Base-by-base conservation (phyloP, 2,329 filamentous ascomycete species). In the Parastagonospora avenae region DNA sequence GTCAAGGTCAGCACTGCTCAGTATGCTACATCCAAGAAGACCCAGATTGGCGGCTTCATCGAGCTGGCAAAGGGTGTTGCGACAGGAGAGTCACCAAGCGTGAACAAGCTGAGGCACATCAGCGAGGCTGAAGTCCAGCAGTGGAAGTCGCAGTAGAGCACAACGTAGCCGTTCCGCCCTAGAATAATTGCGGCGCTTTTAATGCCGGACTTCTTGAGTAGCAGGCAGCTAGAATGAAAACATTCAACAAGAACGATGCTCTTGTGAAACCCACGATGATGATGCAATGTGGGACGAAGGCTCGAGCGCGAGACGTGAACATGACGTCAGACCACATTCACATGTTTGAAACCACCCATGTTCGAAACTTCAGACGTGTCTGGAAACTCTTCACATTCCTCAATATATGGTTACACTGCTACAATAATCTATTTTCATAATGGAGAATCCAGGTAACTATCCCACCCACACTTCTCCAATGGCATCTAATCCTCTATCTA, bases 31-130 rank as follows among this genome's bases (percentile, higher is more conserved):
- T 79, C 68, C 48, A 78, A 80, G 52, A 86, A 84, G 71, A 89
- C 84, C 40, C 69, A 87, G 1, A 50, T 94, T 11, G 82, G 85
- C 5, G 80, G 85, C 16, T 81, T 83, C 2, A 79, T 86, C 8
- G 89, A 95, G 70, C 77, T 93, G 31, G 89, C 89, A 0, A 90
- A 92, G 77, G 90, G 90, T 4, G 79, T 86, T 0, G 76, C 91
- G 2, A 91, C 85, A 1, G 91, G 91, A 6, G 84, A 88, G 69
- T 78, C 86, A 1, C 87, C 91, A 1, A 76, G 79, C 8, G 84
- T 92, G 37, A 94, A 92, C 71, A 90, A 87, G 71, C 71, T 96
- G 66, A 82, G 91, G 52, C 88, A 95, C 72, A 77, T 96, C 44
- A 84, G 77, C 16, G 81, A 87, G 76, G 62, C 58, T 6, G 71